These are phyloP conservation scores for Pecoramyces ruminantium DNA, from an alignment of 192 early-diverging fungal genomes.

Conservation along the genomic window DNA sequence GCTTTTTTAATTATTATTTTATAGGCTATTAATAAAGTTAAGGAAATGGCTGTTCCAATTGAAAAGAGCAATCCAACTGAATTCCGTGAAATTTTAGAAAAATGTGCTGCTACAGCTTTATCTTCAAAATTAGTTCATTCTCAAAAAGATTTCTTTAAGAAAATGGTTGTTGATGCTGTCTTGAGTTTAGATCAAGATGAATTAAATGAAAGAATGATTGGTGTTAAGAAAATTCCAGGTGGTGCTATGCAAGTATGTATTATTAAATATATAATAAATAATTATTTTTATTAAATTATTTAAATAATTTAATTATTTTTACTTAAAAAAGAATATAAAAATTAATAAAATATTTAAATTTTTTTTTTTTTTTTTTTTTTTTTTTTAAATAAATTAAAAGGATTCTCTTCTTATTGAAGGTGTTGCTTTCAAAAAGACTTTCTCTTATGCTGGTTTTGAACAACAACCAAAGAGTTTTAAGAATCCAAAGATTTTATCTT, in stretches of 20 bases:
- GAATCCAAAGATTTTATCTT: constrained; percentile 73
- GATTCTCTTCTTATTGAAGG: constrained; percentile 90
- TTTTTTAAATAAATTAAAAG: constrained; percentile 29
- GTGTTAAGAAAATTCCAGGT: constrained; percentile 94
- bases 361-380: no score
- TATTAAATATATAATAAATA: neutral
- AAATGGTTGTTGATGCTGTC: constrained; percentile 97
- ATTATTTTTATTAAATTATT: no score
- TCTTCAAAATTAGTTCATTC: constrained; percentile 93
- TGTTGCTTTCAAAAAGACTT: constrained; percentile 99
- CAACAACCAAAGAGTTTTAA: constrained; percentile 94
- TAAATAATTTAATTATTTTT: no score
- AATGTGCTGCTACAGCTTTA: constrained; percentile 97
- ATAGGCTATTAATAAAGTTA: constrained; percentile 73
- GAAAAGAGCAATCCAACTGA: constrained; percentile 64
- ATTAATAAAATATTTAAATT: no score
- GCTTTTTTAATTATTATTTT: no score
- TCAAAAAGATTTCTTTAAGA: constrained; percentile 92
- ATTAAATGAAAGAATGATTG: constrained; percentile 91
- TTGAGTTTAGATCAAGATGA: constrained; percentile 86
- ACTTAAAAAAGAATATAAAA: no score
- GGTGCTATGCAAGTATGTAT: constrained; percentile 56
- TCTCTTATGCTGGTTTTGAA: constrained; percentile 97
- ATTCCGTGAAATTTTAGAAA: constrained; percentile 76
- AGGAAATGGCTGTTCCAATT: constrained; percentile 76